Percentiles rank a stretch among this genome's conserved stretches.
Evolutionary conservation across 2,329 filamentous ascomycete species (phyloP).

Genomic region (Fusarium solani-melongenae): DNA sequence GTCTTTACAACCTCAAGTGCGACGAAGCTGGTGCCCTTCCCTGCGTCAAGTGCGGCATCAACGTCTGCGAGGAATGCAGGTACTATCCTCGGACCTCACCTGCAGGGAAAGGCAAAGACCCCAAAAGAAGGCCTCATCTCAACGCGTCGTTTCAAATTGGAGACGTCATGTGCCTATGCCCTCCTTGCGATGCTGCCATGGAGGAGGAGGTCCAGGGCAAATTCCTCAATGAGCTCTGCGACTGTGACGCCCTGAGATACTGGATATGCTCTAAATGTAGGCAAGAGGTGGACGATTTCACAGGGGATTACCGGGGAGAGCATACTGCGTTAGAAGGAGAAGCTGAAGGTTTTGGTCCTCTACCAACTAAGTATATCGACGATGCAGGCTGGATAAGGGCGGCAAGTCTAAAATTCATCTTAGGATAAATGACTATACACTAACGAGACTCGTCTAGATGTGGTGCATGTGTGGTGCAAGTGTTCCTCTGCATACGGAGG

Average conservation of each 20-base stretch:
- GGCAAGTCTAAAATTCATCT: background rate
- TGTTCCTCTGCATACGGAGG: background rate
- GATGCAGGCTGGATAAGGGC: slow-evolving; percentile 11
- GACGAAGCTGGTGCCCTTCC: slow-evolving; percentile 19
- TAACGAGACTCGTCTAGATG: background rate
- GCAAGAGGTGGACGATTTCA: background rate
- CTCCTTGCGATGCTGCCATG: background rate
- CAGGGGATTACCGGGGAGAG: background rate
- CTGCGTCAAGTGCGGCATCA: slow-evolving; percentile 28
- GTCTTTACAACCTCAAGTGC: slow-evolving; percentile 20
- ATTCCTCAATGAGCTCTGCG: slow-evolving; percentile 16
- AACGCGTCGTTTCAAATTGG: background rate
- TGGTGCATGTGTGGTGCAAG: slow-evolving; percentile 28
- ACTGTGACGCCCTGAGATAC: slow-evolving; percentile 24
- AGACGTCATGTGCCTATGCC: slow-evolving; percentile 27
- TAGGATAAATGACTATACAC: background rate
- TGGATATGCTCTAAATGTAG: slow-evolving; percentile 24
- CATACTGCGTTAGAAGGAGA: slow-evolving; percentile 7
- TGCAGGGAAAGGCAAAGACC: background rate
- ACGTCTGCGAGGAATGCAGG: slow-evolving; percentile 35
- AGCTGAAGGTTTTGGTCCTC: background rate
- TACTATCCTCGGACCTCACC: slow-evolving; percentile 19
- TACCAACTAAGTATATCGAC: background rate
- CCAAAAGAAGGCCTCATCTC: slow-evolving; percentile 18
- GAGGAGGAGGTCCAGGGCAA: background rate